Conservation (phyloP, 2,329 filamentous ascomycete species). For the Fusarium pilosicola region DNA sequence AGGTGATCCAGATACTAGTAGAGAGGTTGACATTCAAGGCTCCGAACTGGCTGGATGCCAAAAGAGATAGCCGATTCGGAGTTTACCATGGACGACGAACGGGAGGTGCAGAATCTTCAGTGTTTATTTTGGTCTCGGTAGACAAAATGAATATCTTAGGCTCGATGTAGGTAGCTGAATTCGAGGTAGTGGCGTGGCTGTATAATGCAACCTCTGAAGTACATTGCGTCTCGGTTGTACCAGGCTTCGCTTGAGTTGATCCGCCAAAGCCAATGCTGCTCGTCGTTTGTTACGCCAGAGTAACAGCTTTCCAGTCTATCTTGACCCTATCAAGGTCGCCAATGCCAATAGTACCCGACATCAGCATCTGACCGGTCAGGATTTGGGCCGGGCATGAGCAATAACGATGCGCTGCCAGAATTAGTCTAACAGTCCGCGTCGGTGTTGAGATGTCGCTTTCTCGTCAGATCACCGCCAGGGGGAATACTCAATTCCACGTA, state of each 20-base stretch:
- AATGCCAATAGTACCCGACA: background rate
- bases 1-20: background rate
- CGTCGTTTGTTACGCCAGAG: accelerated
- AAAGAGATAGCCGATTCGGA: background rate
- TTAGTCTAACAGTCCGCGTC: too few relatives aligned
- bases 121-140: background rate
- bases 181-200: too few relatives aligned
- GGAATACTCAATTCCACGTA: too few relatives aligned
- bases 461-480: too few relatives aligned
- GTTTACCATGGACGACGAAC: background rate
- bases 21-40: background rate
- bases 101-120: too few relatives aligned
- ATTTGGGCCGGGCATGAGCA: background rate
- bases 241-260: background rate
- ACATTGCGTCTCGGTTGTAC: background rate
- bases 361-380: background rate
- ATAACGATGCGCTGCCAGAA: too few relatives aligned
- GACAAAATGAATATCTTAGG: background rate
- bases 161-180: background rate
- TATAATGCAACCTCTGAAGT: background rate
- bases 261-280: background rate
- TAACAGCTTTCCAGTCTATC: too few relatives aligned
- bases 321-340: background rate
- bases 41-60: background rate
- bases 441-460: too few relatives aligned